Conservation (phyloP, 2,329 filamentous ascomycete genomes). For the Phaeoacremonium minimum region DNA sequence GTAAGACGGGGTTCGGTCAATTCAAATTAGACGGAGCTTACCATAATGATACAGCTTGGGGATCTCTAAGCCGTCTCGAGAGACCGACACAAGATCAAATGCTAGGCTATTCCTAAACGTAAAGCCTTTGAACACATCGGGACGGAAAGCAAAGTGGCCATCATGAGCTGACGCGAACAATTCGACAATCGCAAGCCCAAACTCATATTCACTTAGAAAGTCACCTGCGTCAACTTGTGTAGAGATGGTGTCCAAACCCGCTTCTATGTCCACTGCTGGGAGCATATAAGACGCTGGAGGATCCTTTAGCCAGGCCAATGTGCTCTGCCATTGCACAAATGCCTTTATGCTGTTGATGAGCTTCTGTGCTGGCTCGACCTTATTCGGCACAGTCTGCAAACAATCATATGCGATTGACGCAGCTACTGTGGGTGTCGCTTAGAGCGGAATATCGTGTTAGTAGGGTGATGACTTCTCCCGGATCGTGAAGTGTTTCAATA, state of each 20-base stretch:
- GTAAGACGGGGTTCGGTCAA: constrained; percentile 1
- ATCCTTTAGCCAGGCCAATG: constrained; percentile 40
- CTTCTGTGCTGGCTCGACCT: constrained; percentile 23
- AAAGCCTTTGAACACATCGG: constrained; percentile 51
- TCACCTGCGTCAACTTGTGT: constrained; percentile 31
- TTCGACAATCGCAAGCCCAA: constrained; percentile 48
- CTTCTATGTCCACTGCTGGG: constrained; percentile 41
- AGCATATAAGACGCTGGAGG: constrained; percentile 48
- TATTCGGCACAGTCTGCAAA: constrained; percentile 31
- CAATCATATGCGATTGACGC: constrained; percentile 31
- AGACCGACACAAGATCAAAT: constrained; percentile 51
- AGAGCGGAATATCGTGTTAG: not conserved
- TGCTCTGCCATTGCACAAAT: constrained; percentile 44
- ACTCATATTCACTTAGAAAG: constrained; percentile 50
- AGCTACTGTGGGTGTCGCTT: constrained; percentile 24
- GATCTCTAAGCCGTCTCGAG: constrained; percentile 51
- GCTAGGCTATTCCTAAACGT: constrained; percentile 29
- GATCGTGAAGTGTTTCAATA: not conserved
- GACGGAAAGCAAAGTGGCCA: constrained; percentile 56
- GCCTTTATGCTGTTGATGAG: constrained; percentile 31
- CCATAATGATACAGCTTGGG: constrained; percentile 53
- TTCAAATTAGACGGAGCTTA: constrained; percentile 8
- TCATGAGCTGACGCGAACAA: constrained; percentile 55
- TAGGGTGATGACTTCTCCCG: not conserved
- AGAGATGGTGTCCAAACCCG: constrained; percentile 37